Conservation (phyloP, 2,329 filamentous ascomycete genomes). For the Neonectria ditissima region DNA sequence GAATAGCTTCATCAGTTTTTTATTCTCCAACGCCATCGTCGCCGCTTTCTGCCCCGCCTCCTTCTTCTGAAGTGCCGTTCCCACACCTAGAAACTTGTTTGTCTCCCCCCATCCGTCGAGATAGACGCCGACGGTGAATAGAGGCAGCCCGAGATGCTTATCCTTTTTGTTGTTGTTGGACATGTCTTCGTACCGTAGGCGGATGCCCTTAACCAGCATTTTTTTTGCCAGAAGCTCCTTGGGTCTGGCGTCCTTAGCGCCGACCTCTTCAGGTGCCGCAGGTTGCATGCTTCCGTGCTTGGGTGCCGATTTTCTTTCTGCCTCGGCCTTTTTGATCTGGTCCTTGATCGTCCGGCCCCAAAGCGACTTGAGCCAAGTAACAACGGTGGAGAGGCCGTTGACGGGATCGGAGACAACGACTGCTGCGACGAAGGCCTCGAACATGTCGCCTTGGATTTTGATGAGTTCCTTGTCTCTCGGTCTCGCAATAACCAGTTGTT, state of each 20-base stretch:
- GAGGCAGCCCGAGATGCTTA: slow-evolving; percentile 63
- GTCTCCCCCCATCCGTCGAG: slow-evolving; percentile 77
- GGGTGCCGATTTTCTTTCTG: slow-evolving; percentile 22
- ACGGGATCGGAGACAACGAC: slow-evolving; percentile 75
- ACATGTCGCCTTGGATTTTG: slow-evolving; percentile 87
- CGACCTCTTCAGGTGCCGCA: neutral
- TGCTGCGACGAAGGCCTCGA: slow-evolving; percentile 90
- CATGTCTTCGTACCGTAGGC: slow-evolving; percentile 71
- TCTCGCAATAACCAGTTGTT: slow-evolving; percentile 39
- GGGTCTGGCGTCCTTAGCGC: slow-evolving; percentile 27
- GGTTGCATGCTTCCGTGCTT: neutral
- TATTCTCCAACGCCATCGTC: slow-evolving; percentile 71
- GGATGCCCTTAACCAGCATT: slow-evolving; percentile 69
- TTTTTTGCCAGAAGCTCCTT: slow-evolving; percentile 48
- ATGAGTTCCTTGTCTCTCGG: slow-evolving; percentile 64
- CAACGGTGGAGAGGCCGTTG: slow-evolving; percentile 70
- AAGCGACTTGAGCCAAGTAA: slow-evolving; percentile 78
- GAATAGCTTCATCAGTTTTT: slow-evolving; percentile 69
- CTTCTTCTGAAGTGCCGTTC: slow-evolving; percentile 73
- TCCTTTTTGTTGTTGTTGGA: slow-evolving; percentile 63
- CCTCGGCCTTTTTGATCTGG: slow-evolving; percentile 61
- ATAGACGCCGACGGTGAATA: slow-evolving; percentile 73
- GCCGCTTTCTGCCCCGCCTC: slow-evolving; percentile 78
- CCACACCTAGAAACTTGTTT: slow-evolving; percentile 70
- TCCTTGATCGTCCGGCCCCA: slow-evolving; percentile 76